Base-by-base conservation (phyloP, 2,329 filamentous ascomycete genomes). In the Monosporascus sp. region DNA sequence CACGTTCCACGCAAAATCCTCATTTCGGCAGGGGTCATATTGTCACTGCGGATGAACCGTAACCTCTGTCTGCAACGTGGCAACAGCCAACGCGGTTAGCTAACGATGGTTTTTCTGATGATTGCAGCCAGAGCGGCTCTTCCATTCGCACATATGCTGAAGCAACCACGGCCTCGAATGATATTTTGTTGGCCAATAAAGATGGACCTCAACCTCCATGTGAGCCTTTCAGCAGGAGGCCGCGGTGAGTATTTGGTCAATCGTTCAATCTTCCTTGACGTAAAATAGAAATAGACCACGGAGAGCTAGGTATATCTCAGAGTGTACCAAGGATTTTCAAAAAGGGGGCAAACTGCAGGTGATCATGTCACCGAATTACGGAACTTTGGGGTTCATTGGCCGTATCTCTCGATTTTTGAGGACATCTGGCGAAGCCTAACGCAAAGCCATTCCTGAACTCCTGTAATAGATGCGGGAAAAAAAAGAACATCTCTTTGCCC, bases 201-300 rank as follows among this genome's bases (percentile, higher is more conserved):
- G 71, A 86, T 88, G 86, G 87, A 90, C 85, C 86, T 76, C 80
- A 72, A 76, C 78, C 80, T 76, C 82, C 83, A 88, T 73, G 5
- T 14, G 66, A 69, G 71, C 65, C 65, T 61, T 59, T 66, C 71
- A 67, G 66, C 69, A 73, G 76, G 75, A 78, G 78, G 79, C 76
- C 76, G 81, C 79, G 85, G 84, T 89, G 86, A 90, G 86, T 89
- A 85, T 73, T 71, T 71, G 78, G 79, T 69, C 73, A 58, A 61
- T 49, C 14, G 57, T 64, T 85, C 73, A 61, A 77, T 91, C 83
- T 91, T 80, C 87, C 87, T 90, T 76, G 80, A 80, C 82, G 83
- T 83, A 83, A 90, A 90, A 90, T 90, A 87, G 87, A 88, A 83
- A 84, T 78, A 80, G 76, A 85, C 85, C 86, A 90, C 77, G 74